phyloP scores from a whole-genome alignment of 192 early-diverging fungal species.

The Backusella macrospora region DNA sequence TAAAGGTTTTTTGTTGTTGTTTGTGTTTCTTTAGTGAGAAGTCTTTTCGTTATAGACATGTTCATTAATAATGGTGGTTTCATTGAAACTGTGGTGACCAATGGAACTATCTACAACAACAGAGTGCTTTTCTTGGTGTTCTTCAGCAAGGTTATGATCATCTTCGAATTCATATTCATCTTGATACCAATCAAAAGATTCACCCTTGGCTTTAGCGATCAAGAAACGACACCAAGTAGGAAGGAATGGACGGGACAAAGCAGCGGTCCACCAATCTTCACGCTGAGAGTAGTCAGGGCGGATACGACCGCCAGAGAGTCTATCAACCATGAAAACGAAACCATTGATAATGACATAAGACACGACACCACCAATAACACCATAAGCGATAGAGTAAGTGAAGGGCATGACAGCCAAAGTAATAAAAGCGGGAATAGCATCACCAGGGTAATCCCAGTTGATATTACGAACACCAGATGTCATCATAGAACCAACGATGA shows the following conservation, averaged over 20 bases:
- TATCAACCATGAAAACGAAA: slow-evolving; percentile 57
- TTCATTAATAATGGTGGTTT: slow-evolving; percentile 1
- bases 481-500: slow-evolving; percentile 84
- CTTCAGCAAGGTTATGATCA: slow-evolving; percentile 2
- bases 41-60: slow-evolving; percentile 1
- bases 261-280: slow-evolving; percentile 41
- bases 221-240: slow-evolving; percentile 37
- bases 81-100: not conserved
- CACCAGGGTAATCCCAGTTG: slow-evolving; percentile 80
- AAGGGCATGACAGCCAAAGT: slow-evolving; percentile 78
- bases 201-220: slow-evolving; percentile 31
- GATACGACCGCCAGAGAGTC: slow-evolving; percentile 57
- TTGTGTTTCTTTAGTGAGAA: not conserved
- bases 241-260: slow-evolving; percentile 25
- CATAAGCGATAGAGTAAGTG: slow-evolving; percentile 82
- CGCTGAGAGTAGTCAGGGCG: slow-evolving; percentile 39
- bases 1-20: not conserved
- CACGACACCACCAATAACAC: slow-evolving; percentile 73
- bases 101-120: slow-evolving; percentile 7
- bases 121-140: not conserved
- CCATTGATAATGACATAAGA: slow-evolving; percentile 74
- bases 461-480: slow-evolving; percentile 65
- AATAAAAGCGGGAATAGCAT: slow-evolving; percentile 78
- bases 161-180: slow-evolving; percentile 35
- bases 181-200: slow-evolving; percentile 26